These are phyloP conservation scores for Setaria italica DNA, from an alignment of 202 grass and related monocot genomes.

Conservation along the genomic window DNA sequence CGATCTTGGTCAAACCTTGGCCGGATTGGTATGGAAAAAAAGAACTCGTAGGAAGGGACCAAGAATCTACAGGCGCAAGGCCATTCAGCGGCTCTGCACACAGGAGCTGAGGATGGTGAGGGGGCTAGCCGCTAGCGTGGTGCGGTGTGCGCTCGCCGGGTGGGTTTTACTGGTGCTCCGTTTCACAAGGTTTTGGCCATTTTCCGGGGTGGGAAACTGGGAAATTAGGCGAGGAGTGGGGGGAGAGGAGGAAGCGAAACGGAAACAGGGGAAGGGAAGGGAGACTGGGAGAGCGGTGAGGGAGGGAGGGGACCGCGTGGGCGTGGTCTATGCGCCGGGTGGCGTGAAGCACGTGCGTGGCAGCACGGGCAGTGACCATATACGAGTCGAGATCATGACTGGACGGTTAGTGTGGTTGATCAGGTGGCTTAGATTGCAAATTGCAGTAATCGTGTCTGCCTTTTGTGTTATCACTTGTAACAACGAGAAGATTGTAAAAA, in stretches of 20 bases:
- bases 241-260: slow-evolving; percentile 23
- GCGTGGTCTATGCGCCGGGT: slow-evolving; percentile 37
- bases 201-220: slow-evolving; percentile 28
- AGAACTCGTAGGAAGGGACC: not conserved
- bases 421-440: not conserved
- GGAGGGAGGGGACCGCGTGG: not conserved
- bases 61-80: slow-evolving; percentile 39
- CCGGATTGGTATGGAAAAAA: not conserved
- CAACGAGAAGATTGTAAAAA: too few species aligned
- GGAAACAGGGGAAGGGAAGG: slow-evolving; percentile 19
- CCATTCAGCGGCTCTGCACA: not conserved
- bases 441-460: too few species aligned
- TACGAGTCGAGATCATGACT: not conserved
- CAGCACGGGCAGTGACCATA: not conserved
- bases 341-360: slow-evolving; percentile 33
- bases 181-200: slow-evolving; percentile 56
- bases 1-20: slow-evolving; percentile 38
- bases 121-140: not conserved
- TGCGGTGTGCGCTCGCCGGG: slow-evolving; percentile 37
- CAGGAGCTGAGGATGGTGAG: not conserved
- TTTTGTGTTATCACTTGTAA: too few species aligned
- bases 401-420: not conserved
- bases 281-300: not conserved
- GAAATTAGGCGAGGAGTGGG: slow-evolving; percentile 5
- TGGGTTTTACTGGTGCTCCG: slow-evolving; percentile 39